phyloP scores from a whole-genome alignment of 805 yeast species.

The Alloascoidea africana region DNA sequence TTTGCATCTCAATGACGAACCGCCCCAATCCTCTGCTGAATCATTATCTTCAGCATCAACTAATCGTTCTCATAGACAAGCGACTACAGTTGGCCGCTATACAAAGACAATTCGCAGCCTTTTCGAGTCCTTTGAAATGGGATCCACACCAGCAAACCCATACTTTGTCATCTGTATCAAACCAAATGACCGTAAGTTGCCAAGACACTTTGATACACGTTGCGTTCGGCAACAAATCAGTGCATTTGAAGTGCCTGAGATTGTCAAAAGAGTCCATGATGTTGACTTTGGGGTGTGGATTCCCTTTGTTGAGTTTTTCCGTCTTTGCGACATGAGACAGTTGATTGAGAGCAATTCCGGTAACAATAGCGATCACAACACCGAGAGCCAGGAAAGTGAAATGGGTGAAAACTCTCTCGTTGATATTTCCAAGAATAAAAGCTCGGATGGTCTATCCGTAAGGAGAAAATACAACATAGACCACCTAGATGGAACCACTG shows the following conservation, averaged over 20 bases:
- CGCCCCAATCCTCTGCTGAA: neutral
- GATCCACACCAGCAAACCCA: conserved; percentile 20
- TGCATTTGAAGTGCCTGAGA: conserved; percentile 25
- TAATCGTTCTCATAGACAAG: neutral
- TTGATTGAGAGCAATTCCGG: conserved; percentile 6
- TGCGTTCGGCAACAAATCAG: conserved; percentile 25
- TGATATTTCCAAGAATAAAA: too few relatives aligned
- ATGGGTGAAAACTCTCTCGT: too few relatives aligned
- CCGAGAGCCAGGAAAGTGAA: too few relatives aligned
- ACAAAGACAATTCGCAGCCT: conserved; percentile 18
- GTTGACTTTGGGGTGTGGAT: conserved; percentile 22
- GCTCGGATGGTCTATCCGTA: conserved; percentile 4
- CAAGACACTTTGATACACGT: conserved; percentile 23
- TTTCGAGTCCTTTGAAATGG: conserved; percentile 21
- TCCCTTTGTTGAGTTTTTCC: conserved; percentile 21
- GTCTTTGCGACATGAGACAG: conserved; percentile 9
- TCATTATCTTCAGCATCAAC: neutral
- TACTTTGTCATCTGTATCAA: conserved; percentile 25
- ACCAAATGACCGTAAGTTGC: conserved; percentile 23
- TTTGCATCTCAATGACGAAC: conserved; percentile 1
- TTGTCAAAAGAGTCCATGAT: conserved; percentile 20
- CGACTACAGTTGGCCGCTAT: conserved; percentile 18
- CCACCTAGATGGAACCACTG: conserved; percentile 9
- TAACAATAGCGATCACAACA: conserved; percentile 4
- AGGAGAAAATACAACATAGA: neutral